Percentiles rank a stretch among this genome's conserved stretches.
These are phyloP conservation scores for Cladosporium austrohemisphaericum DNA, from an alignment of 2,329 filamentous ascomycete species.

Conservation along the genomic window DNA sequence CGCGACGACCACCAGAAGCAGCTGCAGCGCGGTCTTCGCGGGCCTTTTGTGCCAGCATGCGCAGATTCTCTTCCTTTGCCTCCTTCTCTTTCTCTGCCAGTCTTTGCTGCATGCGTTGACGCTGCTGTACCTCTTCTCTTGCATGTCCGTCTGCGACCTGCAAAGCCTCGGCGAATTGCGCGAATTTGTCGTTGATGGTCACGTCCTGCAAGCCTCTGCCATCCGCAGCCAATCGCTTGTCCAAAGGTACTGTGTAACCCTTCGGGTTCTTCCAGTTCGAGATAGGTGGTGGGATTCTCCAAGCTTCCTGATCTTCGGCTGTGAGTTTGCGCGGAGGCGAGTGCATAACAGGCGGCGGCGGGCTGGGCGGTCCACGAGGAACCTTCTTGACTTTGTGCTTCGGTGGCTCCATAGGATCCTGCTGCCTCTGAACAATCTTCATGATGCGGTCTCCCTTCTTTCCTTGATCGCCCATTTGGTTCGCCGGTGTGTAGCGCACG, in stretches of 20 bases:
- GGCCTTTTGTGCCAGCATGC: conserved; percentile 83
- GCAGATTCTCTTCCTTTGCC: conserved; percentile 88
- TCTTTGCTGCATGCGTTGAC: conserved; percentile 91
- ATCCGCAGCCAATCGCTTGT: conserved; percentile 92
- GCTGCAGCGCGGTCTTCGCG: conserved; percentile 63
- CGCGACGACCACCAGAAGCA: conserved; percentile 45
- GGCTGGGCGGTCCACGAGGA: conserved; percentile 83
- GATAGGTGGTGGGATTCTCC: conserved; percentile 85
- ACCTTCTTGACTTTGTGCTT: conserved; percentile 99
- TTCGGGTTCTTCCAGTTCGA: conserved; percentile 99
- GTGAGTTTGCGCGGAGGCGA: conserved; percentile 92
- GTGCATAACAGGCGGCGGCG: conserved; percentile 90
- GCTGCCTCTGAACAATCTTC: conserved; percentile 93
- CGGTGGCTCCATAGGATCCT: conserved; percentile 92
- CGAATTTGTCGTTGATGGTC: conserved; percentile 97
- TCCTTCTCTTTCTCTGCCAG: conserved; percentile 94
- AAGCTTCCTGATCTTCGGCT: conserved; percentile 93
- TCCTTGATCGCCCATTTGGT: conserved; percentile 86
- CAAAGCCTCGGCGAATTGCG: conserved; percentile 88
- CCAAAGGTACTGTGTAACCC: conserved; percentile 91
- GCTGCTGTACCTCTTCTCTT: conserved; percentile 88
- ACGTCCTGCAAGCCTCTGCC: conserved; percentile 88
- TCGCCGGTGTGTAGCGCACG: conserved; percentile 90
- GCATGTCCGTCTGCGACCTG: conserved; percentile 94
- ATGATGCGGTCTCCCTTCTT: conserved; percentile 94